Conservation (phyloP, 345 rosid species). For the Capsella bursapastoris region DNA sequence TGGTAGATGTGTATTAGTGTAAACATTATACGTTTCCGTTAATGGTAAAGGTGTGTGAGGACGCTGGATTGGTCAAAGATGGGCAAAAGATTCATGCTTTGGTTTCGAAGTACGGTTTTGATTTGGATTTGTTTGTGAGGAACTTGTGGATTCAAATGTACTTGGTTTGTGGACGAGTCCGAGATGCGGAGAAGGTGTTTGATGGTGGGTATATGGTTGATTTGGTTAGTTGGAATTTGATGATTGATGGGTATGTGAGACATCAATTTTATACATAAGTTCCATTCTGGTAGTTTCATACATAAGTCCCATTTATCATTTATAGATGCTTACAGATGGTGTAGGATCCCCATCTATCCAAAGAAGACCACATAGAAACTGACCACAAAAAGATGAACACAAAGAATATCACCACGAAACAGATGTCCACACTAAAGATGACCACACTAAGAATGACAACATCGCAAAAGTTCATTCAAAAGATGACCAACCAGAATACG, state of each 20-base stretch:
- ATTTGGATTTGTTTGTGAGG: slow-evolving; percentile 53
- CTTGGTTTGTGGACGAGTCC: slow-evolving; percentile 46
- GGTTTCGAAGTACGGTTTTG: slow-evolving; percentile 48
- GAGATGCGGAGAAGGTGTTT: slow-evolving; percentile 52
- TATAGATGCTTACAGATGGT: no score
- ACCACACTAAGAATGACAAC: no score
- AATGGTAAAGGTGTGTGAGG: slow-evolving; percentile 55
- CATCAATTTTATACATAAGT: no score
- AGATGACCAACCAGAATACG: no score
- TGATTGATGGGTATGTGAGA: slow-evolving; percentile 54
- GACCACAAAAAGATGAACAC: no score
- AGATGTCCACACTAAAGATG: no score
- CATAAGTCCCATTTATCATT: no score
- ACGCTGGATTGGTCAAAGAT: slow-evolving; percentile 48
- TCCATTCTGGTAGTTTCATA: no score
- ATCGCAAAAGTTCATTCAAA: no score
- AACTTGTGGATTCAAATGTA: slow-evolving; percentile 55
- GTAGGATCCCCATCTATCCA: no score
- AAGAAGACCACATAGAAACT: no score
- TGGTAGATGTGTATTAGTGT: slow-evolving; percentile 47
- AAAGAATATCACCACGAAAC: no score
- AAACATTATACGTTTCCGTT: slow-evolving; percentile 69
- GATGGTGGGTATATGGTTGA: slow-evolving; percentile 50
- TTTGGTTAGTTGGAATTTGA: slow-evolving; percentile 62
- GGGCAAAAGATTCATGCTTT: slow-evolving; percentile 50